Evolutionary conservation across 73 alveolate species (phyloP).

Genomic region (Paramecium bursaria): DNA sequence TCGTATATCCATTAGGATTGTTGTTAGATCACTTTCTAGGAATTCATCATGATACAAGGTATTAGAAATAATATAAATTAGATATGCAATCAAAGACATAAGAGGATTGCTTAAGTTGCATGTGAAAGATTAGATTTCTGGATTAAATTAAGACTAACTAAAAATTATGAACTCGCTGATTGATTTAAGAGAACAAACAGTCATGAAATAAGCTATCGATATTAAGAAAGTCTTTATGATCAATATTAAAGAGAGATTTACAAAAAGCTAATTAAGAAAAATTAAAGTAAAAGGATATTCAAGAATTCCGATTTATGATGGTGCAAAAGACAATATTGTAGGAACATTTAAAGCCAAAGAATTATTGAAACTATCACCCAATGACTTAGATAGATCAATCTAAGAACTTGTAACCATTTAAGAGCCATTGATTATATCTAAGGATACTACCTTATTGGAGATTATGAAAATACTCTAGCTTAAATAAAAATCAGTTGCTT

Average conservation of each 20-base stretch:
- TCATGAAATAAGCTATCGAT: slow-evolving; percentile 72
- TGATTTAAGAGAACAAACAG: slow-evolving; percentile 71
- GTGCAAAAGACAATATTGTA: slow-evolving; percentile 70
- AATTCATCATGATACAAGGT: slow-evolving; percentile 78
- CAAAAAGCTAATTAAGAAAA: slow-evolving; percentile 70
- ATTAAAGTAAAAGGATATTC: slow-evolving; percentile 77
- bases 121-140: slow-evolving; percentile 72
- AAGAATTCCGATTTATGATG: slow-evolving; percentile 77
- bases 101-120: slow-evolving; percentile 81
- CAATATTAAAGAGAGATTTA: slow-evolving; percentile 65
- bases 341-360: slow-evolving; percentile 74
- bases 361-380: slow-evolving; percentile 7
- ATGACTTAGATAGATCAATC: slow-evolving; percentile 43
- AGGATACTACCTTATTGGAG: slow-evolving; percentile 65
- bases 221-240: slow-evolving; percentile 72
- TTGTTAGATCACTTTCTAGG: slow-evolving; percentile 84
- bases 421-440: slow-evolving; percentile 49
- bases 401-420: slow-evolving; percentile 1
- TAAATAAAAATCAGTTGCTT: slow-evolving; percentile 52
- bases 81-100: slow-evolving; percentile 75
- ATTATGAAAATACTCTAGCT: slow-evolving; percentile 50
- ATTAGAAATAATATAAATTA: slow-evolving; percentile 72
- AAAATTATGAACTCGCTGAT: slow-evolving; percentile 75
- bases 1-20: slow-evolving; percentile 78
- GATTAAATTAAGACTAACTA: slow-evolving; percentile 68